Base-by-base conservation (phyloP, 306 rosid species). In the Alnus glutinosa region DNA sequence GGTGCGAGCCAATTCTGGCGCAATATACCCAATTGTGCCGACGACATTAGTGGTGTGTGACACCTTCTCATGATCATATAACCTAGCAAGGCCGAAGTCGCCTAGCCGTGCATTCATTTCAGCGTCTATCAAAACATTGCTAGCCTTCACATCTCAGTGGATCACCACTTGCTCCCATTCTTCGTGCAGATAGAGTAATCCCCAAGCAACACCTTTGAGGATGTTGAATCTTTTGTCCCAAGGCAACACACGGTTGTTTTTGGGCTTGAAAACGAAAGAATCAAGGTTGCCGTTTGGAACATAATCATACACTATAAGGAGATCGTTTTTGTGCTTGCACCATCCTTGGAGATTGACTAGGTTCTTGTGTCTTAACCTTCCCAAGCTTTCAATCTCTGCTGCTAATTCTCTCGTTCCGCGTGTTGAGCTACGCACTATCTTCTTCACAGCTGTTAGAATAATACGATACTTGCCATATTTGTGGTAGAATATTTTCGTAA, bases 291-390 rank as follows among this genome's bases (percentile, higher is more conserved):
- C 95, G 32, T 83, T 80, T 30, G 92, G 86, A 58, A 92, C 90
- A 75, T 81, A 90, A 23, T 92, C 97, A 71, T 92, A 92, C 70
- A 92, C 82, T 16, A 92, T 62, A 1, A 92, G 87, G 1, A 92
- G 91, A 19, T 89, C 80, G 46, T 86, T 89, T 73, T 86, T 89
- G 69, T 82, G 77, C 90, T 92, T 92, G 75, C 97, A 92, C 97
- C 97, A 92, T 18, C 96, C 97, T 76, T 86, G 97, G 52, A 92
- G 93, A 55, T 90, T 86, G 57, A 92, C 92, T 77, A 92, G 75
- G 68, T 92, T 90, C 75, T 90, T 90, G 77, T 92, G 97, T 79
- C 95, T 89, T 72, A 92, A 83, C 62, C 80, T 78, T 77, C 97
- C 97, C 64, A 92, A 76, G 86, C 96, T 88, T 85, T 92, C 97